Base-by-base conservation (phyloP, 108 stramenopile species). In the Cyclotella kingstonii region DNA sequence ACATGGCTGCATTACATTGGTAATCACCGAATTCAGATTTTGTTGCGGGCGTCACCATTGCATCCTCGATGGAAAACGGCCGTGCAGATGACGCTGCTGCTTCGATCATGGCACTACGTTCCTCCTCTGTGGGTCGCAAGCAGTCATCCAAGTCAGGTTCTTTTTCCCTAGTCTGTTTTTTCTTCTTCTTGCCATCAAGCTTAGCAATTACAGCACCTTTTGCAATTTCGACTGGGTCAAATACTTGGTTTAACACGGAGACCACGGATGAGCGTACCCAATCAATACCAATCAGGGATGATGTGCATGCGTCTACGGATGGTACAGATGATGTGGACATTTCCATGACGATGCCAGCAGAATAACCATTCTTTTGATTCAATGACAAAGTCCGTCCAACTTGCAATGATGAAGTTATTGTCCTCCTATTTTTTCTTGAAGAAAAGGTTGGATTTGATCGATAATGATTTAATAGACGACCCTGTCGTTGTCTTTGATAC, bases 1-100 rank as follows among this genome's bases (percentile, higher is more conserved):
- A 46, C 85, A 93, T 86, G 47, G 90, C 85, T 17, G 73, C 93
- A 77, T 98, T 98, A 71, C 94, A 90, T 81, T 99, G 98, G 66
- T 91, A 98, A 63, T 99, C 97, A 26, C 93, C 93, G 66, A 94
- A 94, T 36, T 91, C 87, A 17, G 81, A 54, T 52, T 77, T 81
- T 8, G 88, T 91, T 17, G 93, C 93, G 0, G 83, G 74, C 18
- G 86, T 89, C 1, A 94, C 86, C 84, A 87, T 84, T 5, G 90
- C 75, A 69, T 94, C 84, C 8, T 50, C 35, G 15, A 46, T 44
- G 2, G 79, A 38, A 63, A 87, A 93, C 14, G 85, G 87, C 43
- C 70, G 69, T 0, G 90, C 87, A 14, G 68, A 56, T 0, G 78
- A 67, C 8, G 71, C 77, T 0, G 90, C 85, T n/a, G 74, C 57